Base-by-base conservation (phyloP, 257 asterid species). In the Parsonsia alboflavescens region DNA sequence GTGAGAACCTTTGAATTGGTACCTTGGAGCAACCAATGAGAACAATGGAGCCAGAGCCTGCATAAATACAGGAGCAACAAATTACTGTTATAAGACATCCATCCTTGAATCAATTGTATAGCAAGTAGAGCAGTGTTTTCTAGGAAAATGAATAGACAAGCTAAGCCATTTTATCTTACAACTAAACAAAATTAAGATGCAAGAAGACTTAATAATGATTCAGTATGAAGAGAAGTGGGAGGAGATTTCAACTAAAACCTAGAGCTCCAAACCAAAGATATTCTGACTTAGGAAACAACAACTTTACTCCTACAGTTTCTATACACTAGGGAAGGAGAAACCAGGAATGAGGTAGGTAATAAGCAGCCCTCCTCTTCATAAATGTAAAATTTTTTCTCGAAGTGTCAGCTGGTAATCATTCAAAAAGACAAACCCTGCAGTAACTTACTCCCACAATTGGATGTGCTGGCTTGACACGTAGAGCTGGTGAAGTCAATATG, bases 1-100 rank as follows among this genome's bases (percentile, higher is more conserved):
- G 84, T 95, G 93, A 46, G 99, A 96, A 73, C 99, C 99, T 86
- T 92, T 95, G 88, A 95, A 95, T 81, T 92, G 99, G 82, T 89
- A 87, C 84, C 96, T 90, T 69, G 99, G 99, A 76, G 85, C 98
- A 74, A 95, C 94, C 82, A 95, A 77, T 10, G 98, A 92, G 70
- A 95, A 92, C 59, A 95, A 77, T 57, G 98, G 99, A 26, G 99
- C 98, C 71, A 95, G 90, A 28, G 97, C 98, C 99, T 95, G 78
- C 72, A 78, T 2, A 68, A 41, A 15, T 49, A 8, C 7, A 2
- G 10, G 46, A 21, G 7, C 6, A 2, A 42, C 13, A 6, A 41
- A 64, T 52, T 53, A 17, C 24, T 10, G 17, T 26, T 5, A 50
- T 48, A 16, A 53, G 64, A 24, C 45, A 41, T 1, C 13, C 68